Conservation (phyloP, 192 early-diverging fungal species). For the Umbelopsis vinacea region DNA sequence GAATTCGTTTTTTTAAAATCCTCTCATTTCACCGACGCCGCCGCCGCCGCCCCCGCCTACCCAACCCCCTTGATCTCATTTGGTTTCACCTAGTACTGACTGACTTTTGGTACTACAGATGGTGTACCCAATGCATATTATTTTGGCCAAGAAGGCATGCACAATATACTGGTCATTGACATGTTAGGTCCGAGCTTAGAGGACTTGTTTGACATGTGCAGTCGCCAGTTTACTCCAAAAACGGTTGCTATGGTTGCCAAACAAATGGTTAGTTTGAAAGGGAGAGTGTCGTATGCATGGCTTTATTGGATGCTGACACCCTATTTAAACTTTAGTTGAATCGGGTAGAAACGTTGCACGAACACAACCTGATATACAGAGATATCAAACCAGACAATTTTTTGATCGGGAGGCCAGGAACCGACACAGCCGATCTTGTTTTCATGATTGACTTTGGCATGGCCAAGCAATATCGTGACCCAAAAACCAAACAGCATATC, state of each 20-base stretch:
- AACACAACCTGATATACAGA: constrained; percentile 93
- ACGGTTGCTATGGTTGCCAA: constrained; percentile 96
- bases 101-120: constrained; percentile 37
- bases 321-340: constrained; percentile 47
- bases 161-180: constrained; percentile 93
- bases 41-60: no score
- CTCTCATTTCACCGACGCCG: no score
- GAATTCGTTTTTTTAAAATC: background rate
- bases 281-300: no score
- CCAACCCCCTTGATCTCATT: no score
- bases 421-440: constrained; percentile 65
- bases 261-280: constrained; percentile 72
- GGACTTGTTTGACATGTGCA: constrained; percentile 95
- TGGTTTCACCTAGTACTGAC: no score
- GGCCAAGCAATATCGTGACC: constrained; percentile 97
- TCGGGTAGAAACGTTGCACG: constrained; percentile 92
- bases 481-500: constrained; percentile 96
- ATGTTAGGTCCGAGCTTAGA: constrained; percentile 92
- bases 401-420: constrained; percentile 80
- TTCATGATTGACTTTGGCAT: constrained; percentile 98
- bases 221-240: constrained; percentile 85
- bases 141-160: constrained; percentile 95
- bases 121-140: constrained; percentile 92
- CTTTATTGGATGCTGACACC: background rate
- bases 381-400: constrained; percentile 99